Percentiles rank a stretch among this genome's conserved stretches.
phyloP scores from a whole-genome alignment of 352 stramenopile genomes.

The Phytophthora fragariae region DNA sequence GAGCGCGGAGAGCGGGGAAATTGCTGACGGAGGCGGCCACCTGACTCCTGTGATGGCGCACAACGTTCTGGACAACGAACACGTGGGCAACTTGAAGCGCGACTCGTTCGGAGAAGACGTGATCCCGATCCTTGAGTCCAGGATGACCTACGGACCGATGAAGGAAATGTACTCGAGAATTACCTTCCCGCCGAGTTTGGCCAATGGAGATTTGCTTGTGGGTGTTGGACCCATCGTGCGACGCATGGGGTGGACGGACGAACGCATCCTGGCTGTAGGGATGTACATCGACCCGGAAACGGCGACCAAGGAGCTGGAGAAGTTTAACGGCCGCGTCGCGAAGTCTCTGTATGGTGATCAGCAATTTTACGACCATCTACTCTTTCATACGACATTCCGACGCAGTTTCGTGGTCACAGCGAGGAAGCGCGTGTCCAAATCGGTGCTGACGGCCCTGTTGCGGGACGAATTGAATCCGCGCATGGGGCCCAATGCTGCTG shows the following conservation, averaged over 20 bases:
- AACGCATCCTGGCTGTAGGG: slow-evolving; percentile 80
- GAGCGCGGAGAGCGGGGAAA: slow-evolving; percentile 8
- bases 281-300: slow-evolving; percentile 81
- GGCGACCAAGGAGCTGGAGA: slow-evolving; percentile 59
- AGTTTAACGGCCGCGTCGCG: slow-evolving; percentile 58
- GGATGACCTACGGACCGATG: slow-evolving; percentile 71
- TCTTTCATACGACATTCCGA: slow-evolving; percentile 68
- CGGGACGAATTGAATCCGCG: slow-evolving; percentile 79
- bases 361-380: slow-evolving; percentile 73
- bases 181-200: slow-evolving; percentile 78
- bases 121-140: slow-evolving; percentile 66
- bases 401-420: slow-evolving; percentile 82
- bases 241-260: slow-evolving; percentile 84
- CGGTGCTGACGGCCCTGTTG: slow-evolving; percentile 67
- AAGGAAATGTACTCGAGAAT: slow-evolving; percentile 83
- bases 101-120: slow-evolving; percentile 49
- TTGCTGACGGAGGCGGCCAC: slow-evolving; percentile 8
- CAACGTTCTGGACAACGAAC: slow-evolving; percentile 37
- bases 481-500: slow-evolving; percentile 59
- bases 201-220: slow-evolving; percentile 77
- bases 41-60: slow-evolving; percentile 35
- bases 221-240: slow-evolving; percentile 80
- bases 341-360: slow-evolving; percentile 81
- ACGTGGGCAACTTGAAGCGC: slow-evolving; percentile 31
- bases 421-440: slow-evolving; percentile 83